Evolutionary conservation across 129 eudicot genomes (phyloP).

Genomic region (Solidago caesia): DNA sequence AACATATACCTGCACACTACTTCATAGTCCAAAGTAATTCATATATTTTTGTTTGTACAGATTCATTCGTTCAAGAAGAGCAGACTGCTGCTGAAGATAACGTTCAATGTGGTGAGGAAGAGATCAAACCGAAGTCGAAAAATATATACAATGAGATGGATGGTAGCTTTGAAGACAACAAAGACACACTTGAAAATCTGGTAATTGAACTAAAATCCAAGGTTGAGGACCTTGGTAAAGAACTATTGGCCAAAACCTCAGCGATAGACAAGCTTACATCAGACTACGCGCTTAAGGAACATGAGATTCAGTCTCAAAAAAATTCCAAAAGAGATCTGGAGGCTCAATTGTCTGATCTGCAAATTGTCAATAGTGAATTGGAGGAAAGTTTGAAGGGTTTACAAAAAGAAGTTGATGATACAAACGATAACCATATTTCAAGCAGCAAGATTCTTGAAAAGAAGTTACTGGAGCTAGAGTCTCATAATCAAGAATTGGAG

Average conservation of each 20-base stretch:
- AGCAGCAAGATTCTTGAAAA: constrained; percentile 40
- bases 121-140: neutral
- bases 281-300: constrained; percentile 41
- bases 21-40: neutral
- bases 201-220: constrained; percentile 29
- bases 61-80: constrained; percentile 20
- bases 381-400: constrained; percentile 39
- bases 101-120: neutral
- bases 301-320: constrained; percentile 41
- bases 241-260: constrained; percentile 33
- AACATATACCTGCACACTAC: too few species aligned
- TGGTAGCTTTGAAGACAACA: neutral
- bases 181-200: constrained; percentile 1
- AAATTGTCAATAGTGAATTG: constrained; percentile 33
- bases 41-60: constrained; percentile 24
- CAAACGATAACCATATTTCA: constrained; percentile 36
- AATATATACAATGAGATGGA: neutral
- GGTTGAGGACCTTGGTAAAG: constrained; percentile 26
- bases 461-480: constrained; percentile 45
- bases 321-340: constrained; percentile 32
- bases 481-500: constrained; percentile 50
- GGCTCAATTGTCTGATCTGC: constrained; percentile 44
- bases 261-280: constrained; percentile 42
- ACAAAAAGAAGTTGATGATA: constrained; percentile 38
- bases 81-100: constrained; percentile 7